A percentile compares a stretch with the other conserved stretches of the same genome.
These are phyloP conservation scores for Tolypocladium endophyticum DNA, from an alignment of 2,329 filamentous ascomycete genomes.

Conservation along the genomic window DNA sequence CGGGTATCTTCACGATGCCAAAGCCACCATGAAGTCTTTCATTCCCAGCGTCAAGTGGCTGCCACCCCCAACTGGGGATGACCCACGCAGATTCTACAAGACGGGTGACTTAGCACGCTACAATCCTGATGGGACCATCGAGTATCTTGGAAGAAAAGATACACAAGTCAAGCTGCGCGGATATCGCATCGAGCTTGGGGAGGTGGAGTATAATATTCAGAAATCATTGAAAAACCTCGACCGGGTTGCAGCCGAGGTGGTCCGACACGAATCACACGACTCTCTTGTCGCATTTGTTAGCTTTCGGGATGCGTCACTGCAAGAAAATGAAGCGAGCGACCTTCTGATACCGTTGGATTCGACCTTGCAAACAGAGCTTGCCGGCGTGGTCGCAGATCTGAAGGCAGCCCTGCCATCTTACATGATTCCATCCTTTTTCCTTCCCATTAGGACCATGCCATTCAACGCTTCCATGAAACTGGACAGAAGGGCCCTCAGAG, in stretches of 20 bases:
- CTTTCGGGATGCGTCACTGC: background rate
- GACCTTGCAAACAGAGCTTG: background rate
- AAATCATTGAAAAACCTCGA: background rate
- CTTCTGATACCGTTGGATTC: background rate
- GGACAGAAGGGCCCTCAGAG: background rate
- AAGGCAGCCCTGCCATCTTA: slow-evolving; percentile 2
- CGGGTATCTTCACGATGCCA: slow-evolving; percentile 25
- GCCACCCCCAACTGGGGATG: slow-evolving; percentile 3
- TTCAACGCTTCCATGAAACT: slow-evolving; percentile 5
- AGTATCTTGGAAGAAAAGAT: slow-evolving; percentile 1
- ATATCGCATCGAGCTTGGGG: slow-evolving; percentile 11
- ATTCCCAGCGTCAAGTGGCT: background rate
- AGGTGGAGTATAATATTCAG: slow-evolving; percentile 8
- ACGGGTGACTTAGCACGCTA: slow-evolving; percentile 8
- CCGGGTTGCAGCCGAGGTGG: slow-evolving; percentile 4
- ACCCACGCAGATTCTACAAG: slow-evolving; percentile 1
- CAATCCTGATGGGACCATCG: background rate
- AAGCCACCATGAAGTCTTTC: slow-evolving; percentile 3
- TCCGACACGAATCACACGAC: background rate
- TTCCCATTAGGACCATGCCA: slow-evolving; percentile 4
- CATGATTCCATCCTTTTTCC: slow-evolving; percentile 6
- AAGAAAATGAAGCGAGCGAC: background rate
- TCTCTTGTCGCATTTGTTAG: slow-evolving; percentile 3
- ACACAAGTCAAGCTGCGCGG: slow-evolving; percentile 9
- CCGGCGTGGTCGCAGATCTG: background rate